Evolutionary conservation across 441 rosid genomes (phyloP).

Genomic region (Eruca vesicaria): DNA sequence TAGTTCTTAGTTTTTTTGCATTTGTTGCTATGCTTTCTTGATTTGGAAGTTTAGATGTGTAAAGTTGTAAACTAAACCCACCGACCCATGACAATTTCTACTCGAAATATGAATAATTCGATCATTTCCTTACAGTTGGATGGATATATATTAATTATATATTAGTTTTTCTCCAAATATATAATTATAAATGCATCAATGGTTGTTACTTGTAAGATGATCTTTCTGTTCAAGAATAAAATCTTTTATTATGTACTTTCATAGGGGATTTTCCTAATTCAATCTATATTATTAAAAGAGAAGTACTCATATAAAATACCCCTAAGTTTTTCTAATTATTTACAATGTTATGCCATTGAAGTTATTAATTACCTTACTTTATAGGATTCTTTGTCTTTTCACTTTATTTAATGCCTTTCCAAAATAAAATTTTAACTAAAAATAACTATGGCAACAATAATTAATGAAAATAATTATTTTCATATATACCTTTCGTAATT

Average conservation of each 20-base stretch:
- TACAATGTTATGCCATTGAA: too few species aligned
- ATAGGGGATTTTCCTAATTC: not conserved
- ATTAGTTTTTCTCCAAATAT: not conserved
- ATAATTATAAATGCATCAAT: conserved; percentile 10
- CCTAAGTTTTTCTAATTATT: too few species aligned
- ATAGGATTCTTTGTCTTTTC: too few species aligned
- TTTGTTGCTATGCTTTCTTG: not conserved
- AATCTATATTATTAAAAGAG: too few species aligned
- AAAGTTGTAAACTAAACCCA: too few species aligned
- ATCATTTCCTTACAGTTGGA: not conserved
- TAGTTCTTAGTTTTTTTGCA: not conserved
- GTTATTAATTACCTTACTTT: too few species aligned
- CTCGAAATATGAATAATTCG: not conserved
- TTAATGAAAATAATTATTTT: too few species aligned
- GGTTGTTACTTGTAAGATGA: conserved; percentile 21
- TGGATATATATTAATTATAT: not conserved
- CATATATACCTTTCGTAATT: too few species aligned
- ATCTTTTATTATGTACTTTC: not conserved
- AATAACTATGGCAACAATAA: too few species aligned
- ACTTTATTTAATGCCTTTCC: too few species aligned
- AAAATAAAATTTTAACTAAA: too few species aligned
- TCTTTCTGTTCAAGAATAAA: conserved; percentile 4
- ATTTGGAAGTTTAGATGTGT: not conserved
- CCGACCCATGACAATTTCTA: not conserved
- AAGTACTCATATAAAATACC: too few species aligned